These are phyloP conservation scores for Aspergillus sp. DNA, from an alignment of 2,329 filamentous ascomycete species.

Conservation along the genomic window DNA sequence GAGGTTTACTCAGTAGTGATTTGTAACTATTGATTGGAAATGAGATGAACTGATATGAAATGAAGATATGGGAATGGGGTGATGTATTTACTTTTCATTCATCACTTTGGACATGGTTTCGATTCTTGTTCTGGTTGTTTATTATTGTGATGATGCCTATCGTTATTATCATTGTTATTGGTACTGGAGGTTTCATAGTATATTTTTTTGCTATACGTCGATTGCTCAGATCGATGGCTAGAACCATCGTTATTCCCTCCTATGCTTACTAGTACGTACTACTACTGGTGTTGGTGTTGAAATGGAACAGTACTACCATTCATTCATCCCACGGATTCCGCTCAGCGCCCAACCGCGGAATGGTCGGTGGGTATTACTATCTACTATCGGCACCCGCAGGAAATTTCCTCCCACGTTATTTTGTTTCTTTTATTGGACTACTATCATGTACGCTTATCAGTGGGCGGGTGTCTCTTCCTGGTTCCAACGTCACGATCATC, in stretches of 20 bases:
- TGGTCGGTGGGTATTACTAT: neutral
- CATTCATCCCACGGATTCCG: neutral
- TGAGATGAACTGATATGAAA: neutral
- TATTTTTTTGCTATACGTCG: neutral
- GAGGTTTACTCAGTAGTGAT: conserved; percentile 20
- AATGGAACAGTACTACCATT: neutral
- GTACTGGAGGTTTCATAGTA: neutral
- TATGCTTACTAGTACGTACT: neutral
- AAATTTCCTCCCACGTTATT: neutral
- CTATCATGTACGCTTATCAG: conserved; percentile 1
- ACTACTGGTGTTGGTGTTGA: neutral
- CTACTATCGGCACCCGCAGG: neutral
- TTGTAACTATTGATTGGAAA: too few species aligned
- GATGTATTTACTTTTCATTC: neutral
- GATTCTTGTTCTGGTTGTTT: neutral
- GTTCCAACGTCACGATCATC: neutral
- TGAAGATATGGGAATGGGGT: neutral
- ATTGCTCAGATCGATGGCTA: neutral
- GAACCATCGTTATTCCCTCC: neutral
- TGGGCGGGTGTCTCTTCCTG: neutral
- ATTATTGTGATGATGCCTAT: too few species aligned
- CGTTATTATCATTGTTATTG: too few species aligned
- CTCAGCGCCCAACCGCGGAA: neutral
- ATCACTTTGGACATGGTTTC: neutral
- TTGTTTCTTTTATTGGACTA: neutral